phyloP scores from a whole-genome alignment of 345 rosid genomes.

The Ailanthus altissimus region DNA sequence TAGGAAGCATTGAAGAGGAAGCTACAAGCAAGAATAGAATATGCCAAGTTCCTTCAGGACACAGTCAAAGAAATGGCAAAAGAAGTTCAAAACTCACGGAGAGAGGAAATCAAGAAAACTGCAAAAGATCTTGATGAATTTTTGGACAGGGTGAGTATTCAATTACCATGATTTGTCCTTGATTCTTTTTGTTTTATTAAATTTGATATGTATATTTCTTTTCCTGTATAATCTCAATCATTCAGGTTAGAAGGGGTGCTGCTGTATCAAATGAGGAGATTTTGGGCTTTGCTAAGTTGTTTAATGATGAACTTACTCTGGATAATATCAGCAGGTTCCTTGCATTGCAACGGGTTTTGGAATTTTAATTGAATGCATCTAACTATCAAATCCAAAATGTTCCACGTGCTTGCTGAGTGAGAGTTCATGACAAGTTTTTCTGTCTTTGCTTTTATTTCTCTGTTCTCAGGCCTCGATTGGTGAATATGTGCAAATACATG shows the following conservation, averaged over 20 bases:
- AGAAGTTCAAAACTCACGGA: constrained; percentile 76
- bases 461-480: constrained; percentile 58
- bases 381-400: background rate
- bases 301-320: constrained; percentile 73
- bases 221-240: background rate
- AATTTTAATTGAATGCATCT: background rate
- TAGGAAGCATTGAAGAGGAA: constrained; percentile 79
- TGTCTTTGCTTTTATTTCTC: constrained; percentile 16
- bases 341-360: constrained; percentile 3
- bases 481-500: constrained; percentile 77
- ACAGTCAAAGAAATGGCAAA: constrained; percentile 93
- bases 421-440: constrained; percentile 7
- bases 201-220: background rate
- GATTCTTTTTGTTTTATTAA: background rate
- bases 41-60: constrained; percentile 81
- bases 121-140: constrained; percentile 75
- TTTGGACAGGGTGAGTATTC: constrained; percentile 49
- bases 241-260: constrained; percentile 70
- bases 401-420: constrained; percentile 8
- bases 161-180: background rate
- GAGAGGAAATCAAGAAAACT: constrained; percentile 66
- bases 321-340: constrained; percentile 74
- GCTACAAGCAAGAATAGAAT: constrained; percentile 66
- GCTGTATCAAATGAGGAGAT: constrained; percentile 64
- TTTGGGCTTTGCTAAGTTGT: constrained; percentile 72